Evolutionary conservation across 2,329 filamentous ascomycete genomes (phyloP), one percentile per base, ranked within the genome.

Genomic region (Talaromyces sp.): DNA sequence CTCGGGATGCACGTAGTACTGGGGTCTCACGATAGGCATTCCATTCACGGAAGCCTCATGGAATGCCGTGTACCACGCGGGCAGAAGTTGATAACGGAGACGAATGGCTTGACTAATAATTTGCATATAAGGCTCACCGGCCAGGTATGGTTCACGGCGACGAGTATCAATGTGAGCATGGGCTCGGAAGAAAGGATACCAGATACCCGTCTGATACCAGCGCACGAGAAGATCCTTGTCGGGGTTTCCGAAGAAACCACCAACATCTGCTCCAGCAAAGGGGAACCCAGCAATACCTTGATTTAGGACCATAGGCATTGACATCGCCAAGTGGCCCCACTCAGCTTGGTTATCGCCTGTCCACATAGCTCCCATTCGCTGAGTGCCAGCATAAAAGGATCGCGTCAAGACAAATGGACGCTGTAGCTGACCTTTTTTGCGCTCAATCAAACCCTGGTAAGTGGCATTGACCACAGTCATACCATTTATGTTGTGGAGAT

Each of bases 121-220:
- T 54, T 83, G 81, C 3, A 86, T 89, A 75, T 96, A 91, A 0
- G 92, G 91, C 61, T 94, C 89, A 10, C 89, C 88, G 10, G 87
- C 81, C 59, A 97, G 80, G 70, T 97, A 99, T 2, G 94, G 94
- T 76, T 99, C 94, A 54, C 94, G 88, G 25, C 94, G 88, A 46
- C 94, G 90, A 39, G 94, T 89, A 69, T 99, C 94, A 61, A 97
- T 97, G 73, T 99, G 94, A 6, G 94, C 94, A 71, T 99, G 94
- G 1, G 86, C 94, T 61, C 94, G 89, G 88, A 97, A 96, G 80
- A 97, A 99, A 7, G 94, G 94, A 73, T 97, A 97, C 80, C 96
- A 99, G 57, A 90, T 89, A 62, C 94, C 94, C 35, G 92, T 86
- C 75, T 99, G 94, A 75, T 96, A 99, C 94, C 94, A 99, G 39